Evolutionary conservation across 1,284 basidiomycete species (phyloP), one percentile per base, ranked within the genome.

Genomic region (Austroboletus novae-zelandiae): DNA sequence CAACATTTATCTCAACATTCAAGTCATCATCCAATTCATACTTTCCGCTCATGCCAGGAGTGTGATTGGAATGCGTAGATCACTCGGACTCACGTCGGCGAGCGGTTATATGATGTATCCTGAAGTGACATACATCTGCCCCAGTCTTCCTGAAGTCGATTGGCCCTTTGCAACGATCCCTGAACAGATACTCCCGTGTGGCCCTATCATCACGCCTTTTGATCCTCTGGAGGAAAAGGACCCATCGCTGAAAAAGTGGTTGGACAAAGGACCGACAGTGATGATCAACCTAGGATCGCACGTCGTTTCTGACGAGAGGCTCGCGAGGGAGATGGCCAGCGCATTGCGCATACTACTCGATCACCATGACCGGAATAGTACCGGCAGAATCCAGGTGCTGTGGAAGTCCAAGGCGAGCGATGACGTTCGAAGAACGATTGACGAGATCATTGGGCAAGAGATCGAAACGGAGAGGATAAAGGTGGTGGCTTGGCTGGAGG

Each of bases 401-500:
- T 47, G 50, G 44, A 47, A 51, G 15, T 34, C 20, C 34, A 51
- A 47, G 35, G 35, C 20, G 13, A 27, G n/a, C 1, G 35, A 29
- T 15, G 40, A 32, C 20, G 15, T 50, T 27, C 44, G 31, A 10
- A 32, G 10, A 7, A 34, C 9, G 5, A 29, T 51, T 9, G 20
- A 43, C 18, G 49, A 47, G 1, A 14, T 43, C 8, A n/a, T 51
- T 9, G 34, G 45, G 9, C 32, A 36, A 14, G 50, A 46, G 7
- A 11, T 57, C n/a, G 23, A 34, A 18, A 29, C 40, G 15, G 51
- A 34, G 9, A 41, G 10, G 32, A 29, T 48, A 3, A 45, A 43
- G 18, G 39, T 54, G 7, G 20, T 57, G 20, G 7, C 54, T 18
- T 57, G 50, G 55, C 17, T 57, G 25, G 45, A 57, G 2, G 45